Evolutionary conservation across 202 grass and related monocot genomes (phyloP), one percentile per base, ranked within the genome.

Genomic region (Zoysia matrella): DNA sequence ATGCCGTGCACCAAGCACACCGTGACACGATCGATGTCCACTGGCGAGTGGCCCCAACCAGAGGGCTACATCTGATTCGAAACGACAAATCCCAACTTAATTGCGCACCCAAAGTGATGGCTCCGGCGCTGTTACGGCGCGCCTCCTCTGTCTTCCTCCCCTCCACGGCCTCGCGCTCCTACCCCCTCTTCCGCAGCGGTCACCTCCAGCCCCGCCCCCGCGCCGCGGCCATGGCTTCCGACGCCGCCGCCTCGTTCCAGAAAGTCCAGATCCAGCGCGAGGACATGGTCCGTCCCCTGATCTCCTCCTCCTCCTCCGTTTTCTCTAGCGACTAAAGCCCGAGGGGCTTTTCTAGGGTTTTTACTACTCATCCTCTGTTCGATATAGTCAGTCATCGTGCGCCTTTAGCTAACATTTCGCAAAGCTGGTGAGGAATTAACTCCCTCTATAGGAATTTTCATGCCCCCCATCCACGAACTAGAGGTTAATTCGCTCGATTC

Each of bases 261-360:
- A 95, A 90, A 86, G 78, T 98, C 80, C 92, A 93, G 72, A 95
- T 98, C 87, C 88, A 98, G 82, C 90, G 95, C 56, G 95, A 93
- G 46, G 92, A 88, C 69, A 90, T 90, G 12, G 95, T 95, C 36
- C 76, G 88, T 80, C 46, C 10, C 56, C 52, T 73, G 7, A 6
- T 62, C 69, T 40, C 61, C 5, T 1, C 7, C 18, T 13, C 48
- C 4, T 18, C 30, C 50, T 3, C 41, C 7, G 15, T 47, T 2
- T 11, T 4, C 2, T 6, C 43, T 57, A 15, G 39, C 15, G 3
- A 63, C 40, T 63, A 47, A 39, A 57, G 8, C 65, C 18, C 42
- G 12, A 56, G 3, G 43, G 60, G 61, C 42, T 75, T 74, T 74
- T 58, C 73, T 71, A 72, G 75, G 83, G 75, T 73, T 85, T 66